Base-by-base conservation (phyloP, 371 early-diverging fungal genomes). In the Rhizopus delemar region DNA sequence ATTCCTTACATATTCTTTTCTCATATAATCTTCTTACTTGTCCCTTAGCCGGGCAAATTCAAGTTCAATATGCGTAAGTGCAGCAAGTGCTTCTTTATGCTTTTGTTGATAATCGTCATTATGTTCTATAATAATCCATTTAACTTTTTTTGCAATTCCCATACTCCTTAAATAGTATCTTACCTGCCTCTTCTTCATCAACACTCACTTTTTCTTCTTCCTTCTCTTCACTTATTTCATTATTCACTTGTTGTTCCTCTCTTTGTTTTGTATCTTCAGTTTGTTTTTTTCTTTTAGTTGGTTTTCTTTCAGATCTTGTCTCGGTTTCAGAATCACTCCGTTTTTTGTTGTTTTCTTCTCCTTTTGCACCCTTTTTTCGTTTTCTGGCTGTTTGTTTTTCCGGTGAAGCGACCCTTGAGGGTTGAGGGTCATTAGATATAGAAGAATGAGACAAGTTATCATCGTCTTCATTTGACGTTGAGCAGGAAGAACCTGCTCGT, bases 31-130 rank as follows among this genome's bases (percentile, higher is more conserved):
- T 12, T 16, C 53, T 43, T 53, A 55, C 62, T 55, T 63, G 28
- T 61, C 81, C 36, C 81, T 57, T 57, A 81, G 60, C 51, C 68
- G 62, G 13, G 81, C 81, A 61, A 81, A 81, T 60, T 81, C 81
- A 9, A 81, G 56, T 59, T 81, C 81, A 46, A 81, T 81, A 53
- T 72, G 71, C 5, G 79, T 78, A 36, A 81, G 64, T 9, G 81
- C 81, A 22, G 75, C 68, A 36, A 81, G 48, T 6, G 81, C 81
- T 54, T 78, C 79, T 56, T 77, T 75, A 53, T 78, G 81, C 31
- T 62, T 53, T 41, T 73, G 75, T 22, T 71, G 69, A 46, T 66
- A 66, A 46, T 69, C 67, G 32, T 69, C 69, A 16, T 64, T 63
- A 34, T 59, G 49, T 15, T 56, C 66, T 66, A 55, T 22, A 22